phyloP scores from a whole-genome alignment of 225 moss, liverwort and hornwort genomes.

The Antitrichia curtipendula region DNA sequence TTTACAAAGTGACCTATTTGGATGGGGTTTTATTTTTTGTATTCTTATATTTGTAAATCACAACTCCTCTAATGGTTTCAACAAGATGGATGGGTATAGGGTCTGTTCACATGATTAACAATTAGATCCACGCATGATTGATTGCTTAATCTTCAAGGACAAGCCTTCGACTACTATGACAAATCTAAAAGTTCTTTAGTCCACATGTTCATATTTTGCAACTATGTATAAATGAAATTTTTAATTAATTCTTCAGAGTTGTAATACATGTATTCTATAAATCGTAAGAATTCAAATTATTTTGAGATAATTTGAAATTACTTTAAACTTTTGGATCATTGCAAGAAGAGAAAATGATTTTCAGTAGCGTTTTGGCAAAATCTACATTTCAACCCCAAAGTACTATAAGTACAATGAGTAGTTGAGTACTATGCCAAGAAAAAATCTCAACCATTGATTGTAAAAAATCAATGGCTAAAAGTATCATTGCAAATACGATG shows the following conservation, averaged over 20 bases:
- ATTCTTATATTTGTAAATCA: not conserved
- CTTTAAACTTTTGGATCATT: not conserved
- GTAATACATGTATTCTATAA: not conserved
- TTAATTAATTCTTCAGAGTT: not conserved
- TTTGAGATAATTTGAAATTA: not conserved
- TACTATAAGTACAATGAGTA: too few relatives aligned
- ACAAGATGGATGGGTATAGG: fast-evolving
- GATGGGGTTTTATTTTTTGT: fast-evolving
- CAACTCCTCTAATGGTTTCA: fast-evolving
- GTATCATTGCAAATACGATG: too few relatives aligned
- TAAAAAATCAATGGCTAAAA: too few relatives aligned
- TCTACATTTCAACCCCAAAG: too few relatives aligned
- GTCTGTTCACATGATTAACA: fast-evolving
- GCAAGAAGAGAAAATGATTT: too few relatives aligned
- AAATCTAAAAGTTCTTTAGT: not conserved
- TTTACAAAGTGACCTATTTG: not conserved
- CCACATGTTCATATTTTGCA: not conserved
- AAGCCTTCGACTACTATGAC: not conserved
- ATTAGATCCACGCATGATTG: too few relatives aligned
- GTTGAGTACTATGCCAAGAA: too few relatives aligned
- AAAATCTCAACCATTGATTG: too few relatives aligned
- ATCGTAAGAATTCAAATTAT: not conserved
- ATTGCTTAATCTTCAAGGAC: too few relatives aligned
- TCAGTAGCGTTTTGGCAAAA: too few relatives aligned
- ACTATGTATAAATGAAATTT: not conserved